Evolutionary conservation across 2,329 filamentous ascomycete genomes (phyloP).

Genomic region (Penicillium psychrosexuale): DNA sequence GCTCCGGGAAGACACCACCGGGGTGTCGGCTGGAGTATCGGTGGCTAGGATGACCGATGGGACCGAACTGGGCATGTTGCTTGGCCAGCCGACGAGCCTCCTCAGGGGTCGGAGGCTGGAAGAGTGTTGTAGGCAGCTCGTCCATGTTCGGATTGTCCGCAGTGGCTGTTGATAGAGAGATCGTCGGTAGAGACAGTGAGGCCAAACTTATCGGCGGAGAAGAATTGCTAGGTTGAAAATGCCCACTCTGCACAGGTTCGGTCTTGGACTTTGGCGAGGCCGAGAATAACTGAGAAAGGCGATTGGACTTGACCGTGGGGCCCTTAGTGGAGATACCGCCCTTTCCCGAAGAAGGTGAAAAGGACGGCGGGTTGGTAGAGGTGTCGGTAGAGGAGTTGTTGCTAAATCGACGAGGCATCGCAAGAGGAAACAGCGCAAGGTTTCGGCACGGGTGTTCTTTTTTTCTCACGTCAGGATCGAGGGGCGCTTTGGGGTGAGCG

Average conservation of each 20-base stretch:
- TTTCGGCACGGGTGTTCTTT: slow-evolving; percentile 6
- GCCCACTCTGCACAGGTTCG: slow-evolving; percentile 56
- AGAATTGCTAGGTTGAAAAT: slow-evolving; percentile 46
- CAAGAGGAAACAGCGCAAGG: slow-evolving; percentile 34
- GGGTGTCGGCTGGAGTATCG: slow-evolving; percentile 86
- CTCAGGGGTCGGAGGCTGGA: slow-evolving; percentile 80
- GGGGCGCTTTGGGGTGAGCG: slow-evolving; percentile 4
- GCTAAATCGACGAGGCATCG: slow-evolving; percentile 63
- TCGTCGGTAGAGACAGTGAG: slow-evolving; percentile 77
- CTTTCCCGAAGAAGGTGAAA: slow-evolving; percentile 55
- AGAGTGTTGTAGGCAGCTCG: slow-evolving; percentile 72
- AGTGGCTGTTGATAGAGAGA: slow-evolving; percentile 83
- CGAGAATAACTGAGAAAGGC: slow-evolving; percentile 79
- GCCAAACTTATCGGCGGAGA: slow-evolving; percentile 66
- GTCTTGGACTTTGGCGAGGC: slow-evolving; percentile 73
- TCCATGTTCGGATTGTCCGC: slow-evolving; percentile 73
- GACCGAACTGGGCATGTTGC: slow-evolving; percentile 87
- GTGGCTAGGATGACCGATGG: slow-evolving; percentile 74
- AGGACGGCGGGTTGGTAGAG: slow-evolving; percentile 49
- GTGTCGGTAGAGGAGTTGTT: slow-evolving; percentile 57
- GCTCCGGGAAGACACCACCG: slow-evolving; percentile 73
- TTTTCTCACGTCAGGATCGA: slow-evolving; percentile 9
- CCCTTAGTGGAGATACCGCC: slow-evolving; percentile 49
- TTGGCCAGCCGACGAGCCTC: slow-evolving; percentile 73
- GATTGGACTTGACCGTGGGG: slow-evolving; percentile 63